Evolutionary conservation across 192 early-diverging fungal species (phyloP), one percentile per base, ranked within the genome.

Genomic region (Coemansia aciculifera): DNA sequence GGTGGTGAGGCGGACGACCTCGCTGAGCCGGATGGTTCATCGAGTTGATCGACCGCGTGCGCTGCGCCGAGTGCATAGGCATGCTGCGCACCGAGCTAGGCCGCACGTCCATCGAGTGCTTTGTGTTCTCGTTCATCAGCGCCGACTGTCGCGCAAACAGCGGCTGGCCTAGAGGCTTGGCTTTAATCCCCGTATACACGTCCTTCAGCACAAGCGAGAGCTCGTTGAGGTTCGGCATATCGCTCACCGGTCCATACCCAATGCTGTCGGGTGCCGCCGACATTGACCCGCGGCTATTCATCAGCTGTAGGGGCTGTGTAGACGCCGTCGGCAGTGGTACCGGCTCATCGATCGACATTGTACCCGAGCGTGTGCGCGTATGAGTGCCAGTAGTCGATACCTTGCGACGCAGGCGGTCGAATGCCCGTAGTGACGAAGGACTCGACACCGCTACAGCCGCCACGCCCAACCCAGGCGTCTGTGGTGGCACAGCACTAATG

Each of bases 131-230:
- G 24, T 66, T 52, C 68, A 54, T 59, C 6, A 74, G 8, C 5
- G 23, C 51, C 11, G 69, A 67, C 54, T 76, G 80, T 29, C 81
- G 77, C 21, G 81, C 81, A 79, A 84, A 84, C 8, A 66, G 29
- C 17, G 84, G 84, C 80, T 85, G 84, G 0, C 79, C 79, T 42
- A 85, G 77, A 10, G 80, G 80, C 72, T 72, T 72, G 74, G 51
- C 71, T 60, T 83, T 82, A 67, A 85, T 85, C 19, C 79, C 79
- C 1, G 71, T 34, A 42, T 85, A 85, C 15, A 85, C 74, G 10
- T 85, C 84, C 75, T 85, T 85, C 21, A 83, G 61, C 38, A 83
- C 76, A 10, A 36, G 23, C 5, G 75, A 72, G 21, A 83, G 80
- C 66, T 78, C 80, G 0, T 71, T 36, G 27, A 83, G 72, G 56